Evolutionary conservation across 257 asterid species (phyloP).

Genomic region (Solanum commersonii): DNA sequence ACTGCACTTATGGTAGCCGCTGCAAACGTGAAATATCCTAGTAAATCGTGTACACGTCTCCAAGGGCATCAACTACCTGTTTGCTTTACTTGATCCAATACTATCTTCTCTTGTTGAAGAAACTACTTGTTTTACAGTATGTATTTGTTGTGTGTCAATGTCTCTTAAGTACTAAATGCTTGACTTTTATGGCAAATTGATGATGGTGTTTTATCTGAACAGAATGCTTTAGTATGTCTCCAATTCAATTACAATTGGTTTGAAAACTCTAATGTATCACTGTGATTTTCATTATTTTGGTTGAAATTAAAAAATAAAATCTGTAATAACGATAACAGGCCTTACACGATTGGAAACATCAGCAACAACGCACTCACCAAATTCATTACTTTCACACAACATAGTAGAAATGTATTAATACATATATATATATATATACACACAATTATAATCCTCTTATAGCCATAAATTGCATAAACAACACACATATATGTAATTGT

Average conservation of each 20-base stretch:
- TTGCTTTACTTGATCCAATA: background rate
- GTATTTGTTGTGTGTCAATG: background rate
- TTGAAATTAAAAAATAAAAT: too few relatives aligned
- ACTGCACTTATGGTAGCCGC: fast-evolving
- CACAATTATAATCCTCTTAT: too few relatives aligned
- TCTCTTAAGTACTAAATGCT: background rate
- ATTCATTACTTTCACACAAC: background rate
- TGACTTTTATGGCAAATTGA: too few relatives aligned
- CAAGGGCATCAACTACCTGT: background rate
- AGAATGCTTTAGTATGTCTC: background rate
- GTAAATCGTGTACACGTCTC: background rate
- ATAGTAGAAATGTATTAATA: background rate
- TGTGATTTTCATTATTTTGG: too few relatives aligned
- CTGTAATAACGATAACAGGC: too few relatives aligned
- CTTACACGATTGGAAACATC: background rate
- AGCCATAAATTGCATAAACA: too few relatives aligned
- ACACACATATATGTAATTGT: background rate
- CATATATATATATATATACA: too few relatives aligned
- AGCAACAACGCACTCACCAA: background rate
- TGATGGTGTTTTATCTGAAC: background rate
- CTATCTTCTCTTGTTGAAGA: background rate
- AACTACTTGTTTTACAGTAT: background rate
- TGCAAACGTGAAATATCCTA: background rate
- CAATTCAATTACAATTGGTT: too few relatives aligned
- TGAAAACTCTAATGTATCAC: too few relatives aligned